phyloP scores from a whole-genome alignment of 164 flowering plant genomes.

The Aristolochia contorta region DNA sequence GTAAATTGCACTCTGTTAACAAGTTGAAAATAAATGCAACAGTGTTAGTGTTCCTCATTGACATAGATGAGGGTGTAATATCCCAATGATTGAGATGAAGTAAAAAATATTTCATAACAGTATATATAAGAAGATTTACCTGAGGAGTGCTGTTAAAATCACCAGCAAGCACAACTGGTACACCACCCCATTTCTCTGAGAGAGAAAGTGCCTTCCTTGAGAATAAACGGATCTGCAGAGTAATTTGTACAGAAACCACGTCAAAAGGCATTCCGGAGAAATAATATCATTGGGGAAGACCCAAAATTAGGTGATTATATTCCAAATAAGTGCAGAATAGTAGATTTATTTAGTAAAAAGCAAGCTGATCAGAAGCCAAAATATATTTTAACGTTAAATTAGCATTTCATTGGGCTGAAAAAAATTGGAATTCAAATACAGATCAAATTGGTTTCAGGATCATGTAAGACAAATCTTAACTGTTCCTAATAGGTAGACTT shows the following conservation, averaged over 20 bases:
- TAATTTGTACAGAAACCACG: background rate
- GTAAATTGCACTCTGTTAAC: slow-evolving; percentile 55
- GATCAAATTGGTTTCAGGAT: too few relatives aligned
- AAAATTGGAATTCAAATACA: too few relatives aligned
- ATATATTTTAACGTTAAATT: too few relatives aligned
- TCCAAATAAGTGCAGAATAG: too few relatives aligned
- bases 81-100: background rate
- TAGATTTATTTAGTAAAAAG: too few relatives aligned
- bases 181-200: slow-evolving; percentile 60
- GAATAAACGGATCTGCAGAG: slow-evolving; percentile 44
- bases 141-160: slow-evolving; percentile 74
- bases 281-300: too few relatives aligned
- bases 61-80: background rate
- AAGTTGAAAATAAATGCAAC: slow-evolving; percentile 1
- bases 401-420: too few relatives aligned
- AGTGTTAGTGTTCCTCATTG: background rate
- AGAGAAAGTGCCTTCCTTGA: slow-evolving; percentile 55
- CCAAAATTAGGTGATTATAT: too few relatives aligned
- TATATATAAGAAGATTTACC: slow-evolving; percentile 22
- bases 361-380: too few relatives aligned
- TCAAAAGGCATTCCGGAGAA: background rate
- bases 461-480: too few relatives aligned
- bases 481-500: too few relatives aligned
- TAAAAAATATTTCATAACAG: background rate
- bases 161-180: slow-evolving; percentile 69